Base-by-base conservation (phyloP, 805 yeast genomes). In the Clavispora fructus region DNA sequence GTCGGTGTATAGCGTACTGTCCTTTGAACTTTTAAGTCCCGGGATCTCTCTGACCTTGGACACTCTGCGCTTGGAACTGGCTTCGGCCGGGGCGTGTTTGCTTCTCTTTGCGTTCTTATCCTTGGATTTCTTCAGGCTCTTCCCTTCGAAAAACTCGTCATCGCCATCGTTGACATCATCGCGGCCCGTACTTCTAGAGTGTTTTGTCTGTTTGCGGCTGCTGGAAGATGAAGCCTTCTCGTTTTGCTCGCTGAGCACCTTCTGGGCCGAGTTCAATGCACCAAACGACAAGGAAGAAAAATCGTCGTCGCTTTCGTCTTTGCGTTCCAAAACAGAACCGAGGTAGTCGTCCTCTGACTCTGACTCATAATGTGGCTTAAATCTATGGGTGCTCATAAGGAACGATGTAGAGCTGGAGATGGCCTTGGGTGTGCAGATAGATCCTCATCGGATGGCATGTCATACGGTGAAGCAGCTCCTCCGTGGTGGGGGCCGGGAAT, bases 31-130 rank as follows among this genome's bases (percentile, higher is more conserved):
- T 41, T 71, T 73, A 40, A 85, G 60, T 0, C 92, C 94, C 1
- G 87, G 92, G 11, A 91, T 82, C 39, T 83, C 81, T 53, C 98
- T 75, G 32, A 88, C 71, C 52, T 74, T 72, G 0, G 88, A 70
- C 0, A 85, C 95, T 14, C 83, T 85, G 52, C 68, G 77, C 63
- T 85, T 89, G 0, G 95, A 71, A 7, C 94, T 85, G 25, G 79
- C 59, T 59, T 87, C 97, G 2, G 81, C 68, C 11, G 99, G 99
- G 0, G 95, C 97, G 69, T 92, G 96, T 61, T 91, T 92, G 51
- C 66, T 74, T 10, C 37, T 33, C 55, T 71, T 52, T 7, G 46
- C 75, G 48, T 54, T 52, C 40, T 47, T 52, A 8, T 50, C 46
- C 26, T 42, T 29, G 4, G 33, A 25, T 12, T 39, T 40, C 32